phyloP scores from a whole-genome alignment of 1,284 basidiomycete species.

The Ustilago lituana region DNA sequence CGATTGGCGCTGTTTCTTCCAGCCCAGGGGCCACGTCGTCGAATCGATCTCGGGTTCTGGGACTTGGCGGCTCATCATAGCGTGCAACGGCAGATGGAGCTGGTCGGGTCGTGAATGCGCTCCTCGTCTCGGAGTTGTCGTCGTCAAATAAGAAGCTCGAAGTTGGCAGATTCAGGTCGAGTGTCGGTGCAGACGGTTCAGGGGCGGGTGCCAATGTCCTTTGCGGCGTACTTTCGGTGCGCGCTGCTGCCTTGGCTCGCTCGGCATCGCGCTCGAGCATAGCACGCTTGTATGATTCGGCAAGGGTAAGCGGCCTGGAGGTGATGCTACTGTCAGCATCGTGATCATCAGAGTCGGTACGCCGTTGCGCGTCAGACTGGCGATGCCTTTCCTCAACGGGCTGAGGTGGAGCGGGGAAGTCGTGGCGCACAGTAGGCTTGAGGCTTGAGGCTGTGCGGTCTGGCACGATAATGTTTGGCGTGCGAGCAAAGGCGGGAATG shows the following conservation, averaged over 20 bases:
- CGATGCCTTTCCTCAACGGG: background rate
- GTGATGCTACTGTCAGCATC: constrained; percentile 9
- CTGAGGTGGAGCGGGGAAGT: background rate
- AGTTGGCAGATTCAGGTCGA: constrained; percentile 43
- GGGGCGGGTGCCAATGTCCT: background rate
- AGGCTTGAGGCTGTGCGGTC: constrained; percentile 10
- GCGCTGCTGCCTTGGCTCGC: constrained; percentile 10
- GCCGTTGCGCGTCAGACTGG: background rate
- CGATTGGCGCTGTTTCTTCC: background rate
- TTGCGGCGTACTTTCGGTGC: background rate
- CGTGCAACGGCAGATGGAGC: background rate
- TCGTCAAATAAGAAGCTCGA: constrained; percentile 38
- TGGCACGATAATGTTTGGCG: constrained; percentile 10
- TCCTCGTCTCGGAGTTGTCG: constrained; percentile 1
- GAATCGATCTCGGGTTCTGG: background rate
- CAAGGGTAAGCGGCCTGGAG: constrained; percentile 18
- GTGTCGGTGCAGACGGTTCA: constrained; percentile 18
- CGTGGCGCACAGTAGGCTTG: background rate
- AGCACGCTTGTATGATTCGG: constrained; percentile 37
- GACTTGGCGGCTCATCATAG: background rate
- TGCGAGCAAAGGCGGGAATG: background rate
- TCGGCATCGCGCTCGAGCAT: constrained; percentile 36
- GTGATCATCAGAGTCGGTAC: background rate
- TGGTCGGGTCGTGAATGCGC: background rate
- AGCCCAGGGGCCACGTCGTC: background rate